phyloP scores from a whole-genome alignment of 805 yeast genomes.

The Spathaspora girioi region DNA sequence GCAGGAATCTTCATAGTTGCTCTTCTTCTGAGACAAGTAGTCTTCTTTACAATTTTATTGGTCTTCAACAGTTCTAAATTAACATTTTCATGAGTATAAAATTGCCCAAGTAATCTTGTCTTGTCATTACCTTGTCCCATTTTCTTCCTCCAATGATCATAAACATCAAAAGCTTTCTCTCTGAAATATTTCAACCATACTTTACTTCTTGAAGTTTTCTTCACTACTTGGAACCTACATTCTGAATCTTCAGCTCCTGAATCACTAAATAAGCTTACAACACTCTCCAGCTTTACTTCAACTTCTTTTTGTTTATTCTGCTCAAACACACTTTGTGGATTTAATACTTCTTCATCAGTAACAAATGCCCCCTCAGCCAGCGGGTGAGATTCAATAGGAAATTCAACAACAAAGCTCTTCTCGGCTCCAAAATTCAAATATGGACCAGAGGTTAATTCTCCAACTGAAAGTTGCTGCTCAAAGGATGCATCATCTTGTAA shows the following conservation, averaged over 20 bases:
- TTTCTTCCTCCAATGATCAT: not conserved
- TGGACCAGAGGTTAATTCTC: not conserved
- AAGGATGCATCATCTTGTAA: slow-evolving; percentile 2
- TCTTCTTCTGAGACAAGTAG: not conserved
- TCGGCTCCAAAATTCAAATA: not conserved
- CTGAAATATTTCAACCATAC: not conserved
- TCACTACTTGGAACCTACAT: not conserved
- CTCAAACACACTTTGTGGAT: not conserved
- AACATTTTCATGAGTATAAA: slow-evolving; percentile 1
- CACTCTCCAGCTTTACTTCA: not conserved
- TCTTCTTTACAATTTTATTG: not conserved
- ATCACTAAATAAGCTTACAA: not conserved
- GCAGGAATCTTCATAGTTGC: not conserved
- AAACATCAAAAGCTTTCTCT: not conserved
- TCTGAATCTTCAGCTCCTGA: not conserved
- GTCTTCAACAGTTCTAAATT: not conserved
- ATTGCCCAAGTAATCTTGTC: not conserved
- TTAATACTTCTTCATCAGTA: not conserved
- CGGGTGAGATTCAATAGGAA: not conserved
- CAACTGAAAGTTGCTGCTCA: not conserved
- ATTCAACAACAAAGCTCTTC: not conserved
- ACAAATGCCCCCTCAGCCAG: not conserved
- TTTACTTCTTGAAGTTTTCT: not conserved
- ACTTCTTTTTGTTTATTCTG: not conserved
- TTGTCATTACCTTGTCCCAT: not conserved